phyloP scores from a whole-genome alignment of 768 basidiomycete genomes.

The Suillus cothurnatus region DNA sequence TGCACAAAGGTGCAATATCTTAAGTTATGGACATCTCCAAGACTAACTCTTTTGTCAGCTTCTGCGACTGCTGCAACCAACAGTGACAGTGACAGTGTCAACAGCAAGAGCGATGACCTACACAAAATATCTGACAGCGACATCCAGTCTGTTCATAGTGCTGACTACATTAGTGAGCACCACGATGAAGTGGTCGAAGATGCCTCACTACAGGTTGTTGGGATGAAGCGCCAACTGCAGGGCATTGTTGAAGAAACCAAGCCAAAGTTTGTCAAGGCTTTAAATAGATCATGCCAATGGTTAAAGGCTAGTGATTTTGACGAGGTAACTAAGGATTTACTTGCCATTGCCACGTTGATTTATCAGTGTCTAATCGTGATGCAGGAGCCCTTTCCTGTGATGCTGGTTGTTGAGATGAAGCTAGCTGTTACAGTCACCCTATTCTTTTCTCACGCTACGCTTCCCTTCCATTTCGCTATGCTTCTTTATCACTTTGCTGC shows the following conservation, averaged over 20 bases:
- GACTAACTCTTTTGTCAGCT: not conserved
- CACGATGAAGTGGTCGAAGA: no score
- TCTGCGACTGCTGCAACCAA: not conserved
- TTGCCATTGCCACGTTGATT: slow-evolving; percentile 15
- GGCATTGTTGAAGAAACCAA: not conserved
- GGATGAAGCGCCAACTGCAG: not conserved
- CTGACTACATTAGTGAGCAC: no score
- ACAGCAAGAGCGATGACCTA: no score
- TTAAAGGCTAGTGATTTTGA: slow-evolving; percentile 22
- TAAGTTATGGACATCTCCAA: not conserved
- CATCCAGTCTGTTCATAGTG: no score
- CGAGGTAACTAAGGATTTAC: slow-evolving; percentile 17
- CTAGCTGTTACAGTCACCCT: no score
- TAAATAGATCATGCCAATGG: not conserved
- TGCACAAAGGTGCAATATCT: not conserved
- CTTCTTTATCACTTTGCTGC: no score
- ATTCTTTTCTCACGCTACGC: no score
- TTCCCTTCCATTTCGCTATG: no score
- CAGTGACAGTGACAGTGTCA: not conserved
- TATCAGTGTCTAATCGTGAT: slow-evolving; percentile 23
- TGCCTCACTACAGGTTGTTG: no score
- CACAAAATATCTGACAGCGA: no score
- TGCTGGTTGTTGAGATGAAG: not conserved
- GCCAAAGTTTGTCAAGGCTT: not conserved
- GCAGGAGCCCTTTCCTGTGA: slow-evolving; percentile 23